Conservation (phyloP, 2,329 filamentous ascomycete species). For the Trichoderma semiorbis region DNA sequence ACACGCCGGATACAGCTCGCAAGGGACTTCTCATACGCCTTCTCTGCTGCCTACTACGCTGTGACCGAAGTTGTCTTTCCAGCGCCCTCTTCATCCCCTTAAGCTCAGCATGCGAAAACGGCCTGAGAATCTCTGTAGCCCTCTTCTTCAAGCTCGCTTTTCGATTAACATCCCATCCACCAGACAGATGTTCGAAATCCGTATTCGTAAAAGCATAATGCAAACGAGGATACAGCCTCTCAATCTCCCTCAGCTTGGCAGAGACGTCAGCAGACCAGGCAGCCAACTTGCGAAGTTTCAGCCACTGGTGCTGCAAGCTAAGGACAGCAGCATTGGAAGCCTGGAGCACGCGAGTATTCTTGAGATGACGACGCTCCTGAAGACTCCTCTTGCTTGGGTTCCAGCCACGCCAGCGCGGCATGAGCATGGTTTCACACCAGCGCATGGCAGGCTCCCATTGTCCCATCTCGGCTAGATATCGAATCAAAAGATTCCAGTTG, state of each 20-base stretch:
- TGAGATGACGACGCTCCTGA: slow-evolving; percentile 38
- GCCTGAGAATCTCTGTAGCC: slow-evolving; percentile 29
- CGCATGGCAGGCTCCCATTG: slow-evolving; percentile 65
- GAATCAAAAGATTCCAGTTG: slow-evolving; percentile 79
- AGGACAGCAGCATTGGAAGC: slow-evolving; percentile 43
- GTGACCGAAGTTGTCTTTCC: slow-evolving; percentile 20
- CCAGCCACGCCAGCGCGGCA: slow-evolving; percentile 79
- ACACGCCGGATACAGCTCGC: not conserved
- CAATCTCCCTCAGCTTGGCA: slow-evolving; percentile 37
- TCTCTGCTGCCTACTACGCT: not conserved
- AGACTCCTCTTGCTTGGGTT: slow-evolving; percentile 21
- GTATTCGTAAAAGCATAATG: slow-evolving; percentile 39
- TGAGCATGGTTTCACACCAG: slow-evolving; percentile 73
- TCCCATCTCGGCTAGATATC: slow-evolving; percentile 59
- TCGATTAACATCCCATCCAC: slow-evolving; percentile 25
- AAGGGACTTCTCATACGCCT: not conserved
- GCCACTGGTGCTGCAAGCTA: slow-evolving; percentile 47
- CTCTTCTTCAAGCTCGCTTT: slow-evolving; percentile 28
- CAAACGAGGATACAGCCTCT: slow-evolving; percentile 39
- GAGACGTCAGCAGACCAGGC: slow-evolving; percentile 48
- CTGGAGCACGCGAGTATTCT: slow-evolving; percentile 33
- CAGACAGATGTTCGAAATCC: slow-evolving; percentile 30
- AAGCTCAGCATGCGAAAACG: slow-evolving; percentile 32
- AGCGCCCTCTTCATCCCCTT: slow-evolving; percentile 24
- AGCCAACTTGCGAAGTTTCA: slow-evolving; percentile 45